Evolutionary conservation across 2,329 filamentous ascomycete genomes (phyloP).

Genomic region (Trichoderma pleuroti): DNA sequence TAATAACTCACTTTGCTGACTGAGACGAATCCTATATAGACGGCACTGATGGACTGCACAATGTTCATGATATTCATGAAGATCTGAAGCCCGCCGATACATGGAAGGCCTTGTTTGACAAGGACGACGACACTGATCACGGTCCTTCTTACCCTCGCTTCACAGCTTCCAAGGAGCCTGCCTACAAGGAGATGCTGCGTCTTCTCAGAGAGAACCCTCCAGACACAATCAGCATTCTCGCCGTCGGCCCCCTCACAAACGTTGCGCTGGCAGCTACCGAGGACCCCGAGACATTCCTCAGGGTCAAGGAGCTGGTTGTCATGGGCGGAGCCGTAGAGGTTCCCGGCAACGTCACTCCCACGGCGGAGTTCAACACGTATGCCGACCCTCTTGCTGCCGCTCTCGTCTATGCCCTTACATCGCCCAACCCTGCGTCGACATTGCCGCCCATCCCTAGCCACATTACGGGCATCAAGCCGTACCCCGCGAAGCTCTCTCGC

Average conservation of each 20-base stretch:
- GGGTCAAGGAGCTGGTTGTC: conserved; percentile 84
- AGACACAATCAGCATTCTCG: conserved; percentile 84
- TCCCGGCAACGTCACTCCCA: conserved; percentile 78
- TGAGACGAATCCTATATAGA: conserved; percentile 45
- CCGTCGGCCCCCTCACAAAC: conserved; percentile 90
- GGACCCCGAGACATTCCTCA: conserved; percentile 85
- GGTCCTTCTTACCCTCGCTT: conserved; percentile 60
- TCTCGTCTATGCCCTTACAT: conserved; percentile 73
- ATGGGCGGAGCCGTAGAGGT: conserved; percentile 87
- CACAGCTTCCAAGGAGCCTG: conserved; percentile 66
- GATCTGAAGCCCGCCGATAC: conserved; percentile 71
- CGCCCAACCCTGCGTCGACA: conserved; percentile 68
- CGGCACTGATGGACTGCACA: conserved; percentile 71
- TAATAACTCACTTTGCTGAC: not conserved
- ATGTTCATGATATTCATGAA: conserved; percentile 70
- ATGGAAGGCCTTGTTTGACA: conserved; percentile 65
- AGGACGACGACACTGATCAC: conserved; percentile 36
- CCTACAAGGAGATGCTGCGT: conserved; percentile 86
- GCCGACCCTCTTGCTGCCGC: conserved; percentile 79
- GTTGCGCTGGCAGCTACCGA: conserved; percentile 82
- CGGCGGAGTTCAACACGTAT: conserved; percentile 93
- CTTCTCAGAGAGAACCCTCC: conserved; percentile 76
- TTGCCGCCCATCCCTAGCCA: conserved; percentile 66
- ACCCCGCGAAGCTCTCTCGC: conserved; percentile 61
- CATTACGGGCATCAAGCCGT: conserved; percentile 52